A percentile compares a stretch with the other conserved stretches of the same genome.
These are phyloP conservation scores for Dothiorella sarmentorum DNA, from an alignment of 2,329 filamentous ascomycete genomes.

Conservation along the genomic window DNA sequence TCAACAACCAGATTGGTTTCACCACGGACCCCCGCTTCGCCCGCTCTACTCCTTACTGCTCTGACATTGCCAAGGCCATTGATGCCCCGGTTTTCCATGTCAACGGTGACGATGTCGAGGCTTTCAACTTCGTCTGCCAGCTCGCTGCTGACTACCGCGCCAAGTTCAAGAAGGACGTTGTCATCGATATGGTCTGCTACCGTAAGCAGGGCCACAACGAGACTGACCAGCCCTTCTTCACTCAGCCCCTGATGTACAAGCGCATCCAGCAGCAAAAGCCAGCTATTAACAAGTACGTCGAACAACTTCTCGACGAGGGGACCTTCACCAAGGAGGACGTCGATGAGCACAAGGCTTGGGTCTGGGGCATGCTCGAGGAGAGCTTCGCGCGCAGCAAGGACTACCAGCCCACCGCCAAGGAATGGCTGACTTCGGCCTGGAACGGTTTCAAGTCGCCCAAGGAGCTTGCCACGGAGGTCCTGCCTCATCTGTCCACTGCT, in stretches of 20 bases:
- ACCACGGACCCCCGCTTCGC: constrained; percentile 97
- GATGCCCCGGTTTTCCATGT: constrained; percentile 99
- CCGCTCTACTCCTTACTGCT: constrained; percentile 97
- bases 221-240: constrained; percentile 98
- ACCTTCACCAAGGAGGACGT: constrained; percentile 97
- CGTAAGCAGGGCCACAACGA: constrained; percentile 99
- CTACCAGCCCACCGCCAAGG: constrained; percentile 92
- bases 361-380: constrained; percentile 98
- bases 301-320: constrained; percentile 85
- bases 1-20: constrained; percentile 99
- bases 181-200: constrained; percentile 98
- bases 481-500: constrained; percentile 85
- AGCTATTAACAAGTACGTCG: constrained; percentile 85
- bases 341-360: constrained; percentile 99
- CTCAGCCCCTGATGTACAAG: constrained; percentile 99
- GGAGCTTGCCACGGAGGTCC: constrained; percentile 88
- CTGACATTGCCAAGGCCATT: constrained; percentile 97
- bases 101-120: constrained; percentile 97
- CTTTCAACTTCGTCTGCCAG: constrained; percentile 97
- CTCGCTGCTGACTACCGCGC: constrained; percentile 96
- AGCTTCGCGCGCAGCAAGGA: constrained; percentile 97
- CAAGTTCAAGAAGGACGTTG: constrained; percentile 97
- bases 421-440: constrained; percentile 98
- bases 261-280: constrained; percentile 80
- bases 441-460: constrained; percentile 99